Percentiles rank a stretch among this genome's conserved stretches.
phyloP scores from a whole-genome alignment of 768 basidiomycete species.

The Macrolepiota fuliginosa region DNA sequence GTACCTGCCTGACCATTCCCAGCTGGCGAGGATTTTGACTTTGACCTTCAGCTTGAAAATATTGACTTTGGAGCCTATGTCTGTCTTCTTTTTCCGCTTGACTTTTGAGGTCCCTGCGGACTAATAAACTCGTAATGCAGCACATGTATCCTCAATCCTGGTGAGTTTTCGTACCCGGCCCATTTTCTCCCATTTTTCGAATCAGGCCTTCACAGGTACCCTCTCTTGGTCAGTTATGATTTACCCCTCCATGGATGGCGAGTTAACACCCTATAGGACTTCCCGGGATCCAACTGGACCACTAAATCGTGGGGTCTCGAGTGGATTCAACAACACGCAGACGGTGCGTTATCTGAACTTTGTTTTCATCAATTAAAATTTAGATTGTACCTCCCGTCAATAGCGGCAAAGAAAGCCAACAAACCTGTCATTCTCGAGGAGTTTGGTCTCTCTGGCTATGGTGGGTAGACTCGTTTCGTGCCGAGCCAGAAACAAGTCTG shows the following conservation, averaged over 20 bases:
- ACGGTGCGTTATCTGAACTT: constrained; percentile 30
- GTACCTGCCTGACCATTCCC: not conserved
- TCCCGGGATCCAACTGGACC: constrained; percentile 47
- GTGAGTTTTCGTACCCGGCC: constrained; percentile 20
- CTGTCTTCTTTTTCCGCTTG: constrained; percentile 15
- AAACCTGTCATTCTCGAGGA: constrained; percentile 68
- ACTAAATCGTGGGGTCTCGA: constrained; percentile 50
- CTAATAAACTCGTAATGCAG: constrained; percentile 25
- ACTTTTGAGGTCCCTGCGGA: constrained; percentile 16
- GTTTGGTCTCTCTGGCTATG: constrained; percentile 48
- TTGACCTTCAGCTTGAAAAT: constrained; percentile 43
- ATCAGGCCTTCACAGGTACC: constrained; percentile 27
- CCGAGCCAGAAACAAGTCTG: not conserved
- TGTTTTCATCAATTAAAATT: not conserved
- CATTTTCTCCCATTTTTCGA: not conserved
- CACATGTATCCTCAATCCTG: constrained; percentile 44
- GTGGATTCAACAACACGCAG: constrained; percentile 59
- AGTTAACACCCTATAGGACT: constrained; percentile 29
- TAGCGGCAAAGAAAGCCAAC: constrained; percentile 48
- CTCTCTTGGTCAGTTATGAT: constrained; percentile 27
- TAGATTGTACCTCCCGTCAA: not conserved
- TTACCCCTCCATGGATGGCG: not conserved
- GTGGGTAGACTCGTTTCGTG: constrained; percentile 25
- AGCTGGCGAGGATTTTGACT: constrained; percentile 57
- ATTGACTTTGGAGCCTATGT: constrained; percentile 59